phyloP scores from a whole-genome alignment of 2,329 filamentous ascomycete genomes.

The Nothophaeocryptopus gaeumannii region DNA sequence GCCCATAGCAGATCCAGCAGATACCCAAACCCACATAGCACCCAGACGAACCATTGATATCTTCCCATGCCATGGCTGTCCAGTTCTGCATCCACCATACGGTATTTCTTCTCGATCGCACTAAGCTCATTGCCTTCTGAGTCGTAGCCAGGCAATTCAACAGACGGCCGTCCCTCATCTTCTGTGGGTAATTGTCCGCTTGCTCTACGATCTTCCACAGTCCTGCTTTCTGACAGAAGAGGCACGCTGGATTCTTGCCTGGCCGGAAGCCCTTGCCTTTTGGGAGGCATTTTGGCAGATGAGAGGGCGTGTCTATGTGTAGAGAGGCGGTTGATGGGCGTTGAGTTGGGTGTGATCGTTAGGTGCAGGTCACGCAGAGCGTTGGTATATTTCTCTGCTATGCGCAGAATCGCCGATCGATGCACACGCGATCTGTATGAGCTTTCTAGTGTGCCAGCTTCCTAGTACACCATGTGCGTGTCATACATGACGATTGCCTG shows the following conservation, averaged over 20 bases:
- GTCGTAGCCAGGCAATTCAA: conserved; percentile 6
- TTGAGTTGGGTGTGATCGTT: no score
- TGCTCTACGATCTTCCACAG: neutral
- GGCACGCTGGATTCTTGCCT: conserved; percentile 1
- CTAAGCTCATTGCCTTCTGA: conserved; percentile 21
- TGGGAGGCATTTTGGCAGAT: neutral
- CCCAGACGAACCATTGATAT: conserved; percentile 53
- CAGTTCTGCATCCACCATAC: conserved; percentile 49
- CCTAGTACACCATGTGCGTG: no score
- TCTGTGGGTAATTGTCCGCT: neutral
- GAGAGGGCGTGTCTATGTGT: neutral
- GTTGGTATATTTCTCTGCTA: no score
- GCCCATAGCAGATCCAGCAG: conserved; percentile 58
- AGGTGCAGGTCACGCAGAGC: no score
- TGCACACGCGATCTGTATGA: no score
- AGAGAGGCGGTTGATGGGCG: no score
- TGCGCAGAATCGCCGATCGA: no score
- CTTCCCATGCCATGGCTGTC: conserved; percentile 53
- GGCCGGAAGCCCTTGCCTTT: neutral
- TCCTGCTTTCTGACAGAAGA: neutral
- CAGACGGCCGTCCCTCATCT: neutral
- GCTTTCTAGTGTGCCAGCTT: no score
- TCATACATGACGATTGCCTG: no score
- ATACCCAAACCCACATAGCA: conserved; percentile 55
- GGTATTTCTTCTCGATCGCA: conserved; percentile 45